These are phyloP conservation scores for Saccharomycopsis phalli DNA, from an alignment of 1,139 yeast genomes.

Conservation along the genomic window DNA sequence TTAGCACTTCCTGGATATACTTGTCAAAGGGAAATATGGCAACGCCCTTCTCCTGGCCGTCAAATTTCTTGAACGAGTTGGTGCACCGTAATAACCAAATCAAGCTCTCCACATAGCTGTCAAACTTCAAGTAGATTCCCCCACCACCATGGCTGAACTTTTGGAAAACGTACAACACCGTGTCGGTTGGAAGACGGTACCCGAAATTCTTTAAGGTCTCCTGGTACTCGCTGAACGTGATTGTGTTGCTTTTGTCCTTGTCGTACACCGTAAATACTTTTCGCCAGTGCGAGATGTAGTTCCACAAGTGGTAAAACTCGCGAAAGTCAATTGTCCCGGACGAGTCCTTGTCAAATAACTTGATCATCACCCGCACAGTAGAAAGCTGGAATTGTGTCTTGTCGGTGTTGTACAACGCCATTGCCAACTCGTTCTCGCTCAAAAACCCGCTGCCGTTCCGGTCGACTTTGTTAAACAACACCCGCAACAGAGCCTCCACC, in stretches of 20 bases:
- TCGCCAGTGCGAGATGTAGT: conserved; percentile 63
- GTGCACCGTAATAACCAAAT: conserved; percentile 72
- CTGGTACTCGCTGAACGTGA: conserved; percentile 60
- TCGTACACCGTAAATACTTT: conserved; percentile 60
- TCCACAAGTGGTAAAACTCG: conserved; percentile 67
- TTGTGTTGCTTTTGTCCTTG: conserved; percentile 48
- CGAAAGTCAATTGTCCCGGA: conserved; percentile 46
- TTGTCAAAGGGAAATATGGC: conserved; percentile 74
- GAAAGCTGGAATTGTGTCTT: conserved; percentile 55
- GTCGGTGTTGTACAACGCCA: conserved; percentile 58
- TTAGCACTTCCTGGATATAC: conserved; percentile 55
- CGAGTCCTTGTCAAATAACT: conserved; percentile 47
- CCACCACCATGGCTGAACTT: conserved; percentile 37
- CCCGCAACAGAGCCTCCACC: conserved; percentile 42
- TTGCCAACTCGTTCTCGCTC: conserved; percentile 49
- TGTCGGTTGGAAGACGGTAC: conserved; percentile 52
- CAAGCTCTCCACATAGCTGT: conserved; percentile 72
- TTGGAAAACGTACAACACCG: conserved; percentile 53
- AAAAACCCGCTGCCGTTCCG: conserved; percentile 46
- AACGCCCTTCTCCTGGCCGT: conserved; percentile 64
- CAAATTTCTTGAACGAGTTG: conserved; percentile 70
- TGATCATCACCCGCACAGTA: conserved; percentile 57
- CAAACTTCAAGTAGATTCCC: conserved; percentile 59
- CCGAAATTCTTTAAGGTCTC: conserved; percentile 64
- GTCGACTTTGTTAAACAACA: conserved; percentile 50